Evolutionary conservation across 2,329 filamentous ascomycete species (phyloP), one percentile per base, ranked within the genome.

Genomic region (Aspergillus ochraceus): DNA sequence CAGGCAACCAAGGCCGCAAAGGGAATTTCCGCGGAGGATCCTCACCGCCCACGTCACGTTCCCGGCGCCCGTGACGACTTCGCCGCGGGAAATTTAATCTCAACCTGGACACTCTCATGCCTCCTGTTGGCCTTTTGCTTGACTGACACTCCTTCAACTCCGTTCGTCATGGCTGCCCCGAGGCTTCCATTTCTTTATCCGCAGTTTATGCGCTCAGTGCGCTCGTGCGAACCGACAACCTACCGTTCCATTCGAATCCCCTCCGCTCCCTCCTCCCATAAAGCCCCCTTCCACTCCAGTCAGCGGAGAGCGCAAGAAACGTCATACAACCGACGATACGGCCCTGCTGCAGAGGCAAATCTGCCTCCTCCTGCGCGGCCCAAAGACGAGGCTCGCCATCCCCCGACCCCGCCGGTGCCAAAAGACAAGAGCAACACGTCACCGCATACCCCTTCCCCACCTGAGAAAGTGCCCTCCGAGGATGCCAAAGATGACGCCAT

Each of bases 171-270:
- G 86, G 82, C 87, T 63, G 81, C 84, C 24, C 78, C 80, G 61
- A 82, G 88, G 68, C 79, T 91, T 60, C 84, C 85, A 17, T 90
- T 90, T 69, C 79, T 91, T 19, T 90, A 90, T 66, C 88, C 89
- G 50, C 86, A 87, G 66, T 75, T 90, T 57, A 84, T 88, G 74
- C 85, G 87, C 57, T 79, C 82, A 17, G 73, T 82, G 64, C 80
- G 82, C 70, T 74, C 74, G 71, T 85, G 75, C 71, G 79, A 76
- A 71, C 79, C 74, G 46, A 77, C 64, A 30, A 76, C 74, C 24
- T 76, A 79, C 66, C 72, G 77, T 66, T 74, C 79, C 14, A 74
- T 81, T 56, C 74, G 78, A 61, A 69, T 77, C 36, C 69, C 68
- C 52, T 71, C 63, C 58, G 60, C 50, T 57, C 65, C 56, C 64